Evolutionary conservation across 108 stramenopile species (phyloP).

Genomic region (Nitzschia inconspicua): DNA sequence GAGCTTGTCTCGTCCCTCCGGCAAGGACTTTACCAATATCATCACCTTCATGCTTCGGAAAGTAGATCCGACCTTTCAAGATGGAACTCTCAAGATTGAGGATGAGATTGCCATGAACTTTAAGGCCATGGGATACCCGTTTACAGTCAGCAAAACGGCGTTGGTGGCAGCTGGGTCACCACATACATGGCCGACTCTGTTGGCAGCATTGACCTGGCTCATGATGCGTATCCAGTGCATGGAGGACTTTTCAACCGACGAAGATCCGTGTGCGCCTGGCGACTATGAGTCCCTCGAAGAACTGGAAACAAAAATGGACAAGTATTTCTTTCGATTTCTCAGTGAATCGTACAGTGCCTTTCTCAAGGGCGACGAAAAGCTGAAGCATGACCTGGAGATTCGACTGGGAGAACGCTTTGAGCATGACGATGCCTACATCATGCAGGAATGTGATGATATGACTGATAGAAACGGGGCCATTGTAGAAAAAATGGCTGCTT

Average conservation of each 20-base stretch:
- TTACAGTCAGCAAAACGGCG: conserved; percentile 85
- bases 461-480: conserved; percentile 61
- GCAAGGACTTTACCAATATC: conserved; percentile 93
- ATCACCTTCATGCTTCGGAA: conserved; percentile 89
- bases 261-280: conserved; percentile 14
- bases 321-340: conserved; percentile 84
- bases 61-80: conserved; percentile 83
- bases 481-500: conserved; percentile 51
- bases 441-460: conserved; percentile 62
- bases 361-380: conserved; percentile 81
- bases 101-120: conserved; percentile 93
- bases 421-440: conserved; percentile 53
- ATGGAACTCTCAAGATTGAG: conserved; percentile 82
- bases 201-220: conserved; percentile 95
- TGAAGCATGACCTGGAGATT: conserved; percentile 58
- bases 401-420: conserved; percentile 74
- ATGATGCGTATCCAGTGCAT: conserved; percentile 67
- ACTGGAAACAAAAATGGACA: conserved; percentile 50
- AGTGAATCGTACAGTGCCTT: conserved; percentile 79
- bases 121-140: conserved; percentile 92
- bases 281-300: conserved; percentile 55
- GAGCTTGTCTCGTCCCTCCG: conserved; percentile 83
- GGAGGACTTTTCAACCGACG: conserved; percentile 31
- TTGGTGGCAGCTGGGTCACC: conserved; percentile 96
- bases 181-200: conserved; percentile 97